Percentiles rank a stretch among this genome's conserved stretches.
Evolutionary conservation across 139 green algal genomes (phyloP).

Genomic region (Ulvella scutata): DNA sequence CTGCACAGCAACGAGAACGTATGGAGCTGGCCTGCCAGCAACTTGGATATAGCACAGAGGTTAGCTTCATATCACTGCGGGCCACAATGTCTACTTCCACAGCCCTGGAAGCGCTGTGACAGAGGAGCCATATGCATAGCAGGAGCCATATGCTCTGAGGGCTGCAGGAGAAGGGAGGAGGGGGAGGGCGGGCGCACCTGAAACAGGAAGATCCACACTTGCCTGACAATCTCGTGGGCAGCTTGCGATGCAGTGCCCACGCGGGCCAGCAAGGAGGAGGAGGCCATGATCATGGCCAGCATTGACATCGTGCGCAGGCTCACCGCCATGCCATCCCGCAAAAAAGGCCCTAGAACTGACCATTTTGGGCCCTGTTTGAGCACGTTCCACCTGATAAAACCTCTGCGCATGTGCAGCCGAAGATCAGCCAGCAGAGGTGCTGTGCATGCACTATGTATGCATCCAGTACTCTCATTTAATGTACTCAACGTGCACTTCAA

Average conservation of each 20-base stretch:
- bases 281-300: constrained; percentile 9
- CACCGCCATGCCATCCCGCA: constrained; percentile 14
- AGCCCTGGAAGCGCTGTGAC: too few relatives aligned
- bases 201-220: background rate
- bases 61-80: too few relatives aligned
- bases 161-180: too few relatives aligned
- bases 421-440: too few relatives aligned
- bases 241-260: constrained; percentile 5
- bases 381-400: background rate
- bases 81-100: too few relatives aligned
- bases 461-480: too few relatives aligned
- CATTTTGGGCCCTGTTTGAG: background rate
- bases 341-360: background rate
- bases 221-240: constrained; percentile 15
- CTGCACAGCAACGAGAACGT: background rate
- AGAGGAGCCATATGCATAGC: too few relatives aligned
- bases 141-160: too few relatives aligned
- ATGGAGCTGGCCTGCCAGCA: background rate
- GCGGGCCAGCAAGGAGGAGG: constrained; percentile 4
- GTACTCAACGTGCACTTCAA: too few relatives aligned
- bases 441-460: too few relatives aligned
- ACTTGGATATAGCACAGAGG: too few relatives aligned
- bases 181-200: background rate
- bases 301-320: constrained; percentile 8
- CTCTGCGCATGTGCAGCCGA: background rate